Evolutionary conservation across 2,329 filamentous ascomycete genomes (phyloP).

Genomic region (Ophiosphaerella herpotricha): DNA sequence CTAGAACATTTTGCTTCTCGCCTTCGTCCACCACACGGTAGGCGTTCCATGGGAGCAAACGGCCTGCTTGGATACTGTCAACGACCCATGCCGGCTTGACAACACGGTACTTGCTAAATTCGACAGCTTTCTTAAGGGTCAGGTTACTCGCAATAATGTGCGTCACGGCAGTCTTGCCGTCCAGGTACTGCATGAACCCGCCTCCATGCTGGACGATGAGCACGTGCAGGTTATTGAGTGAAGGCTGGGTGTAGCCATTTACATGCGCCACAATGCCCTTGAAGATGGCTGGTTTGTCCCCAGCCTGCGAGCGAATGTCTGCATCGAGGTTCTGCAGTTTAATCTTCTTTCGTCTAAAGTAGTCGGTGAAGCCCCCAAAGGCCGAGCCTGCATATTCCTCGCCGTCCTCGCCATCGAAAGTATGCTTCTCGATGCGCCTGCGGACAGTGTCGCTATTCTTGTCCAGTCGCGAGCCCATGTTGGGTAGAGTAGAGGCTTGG

Average conservation of each 20-base stretch:
- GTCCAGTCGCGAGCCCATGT: slow-evolving; percentile 67
- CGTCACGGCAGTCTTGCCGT: slow-evolving; percentile 91
- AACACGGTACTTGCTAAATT: slow-evolving; percentile 85
- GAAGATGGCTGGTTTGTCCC: slow-evolving; percentile 82
- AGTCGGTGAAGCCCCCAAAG: slow-evolving; percentile 89
- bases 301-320: slow-evolving; percentile 71
- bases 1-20: slow-evolving; percentile 76
- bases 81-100: slow-evolving; percentile 95
- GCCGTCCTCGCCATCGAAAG: slow-evolving; percentile 79
- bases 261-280: slow-evolving; percentile 88
- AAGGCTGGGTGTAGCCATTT: slow-evolving; percentile 94
- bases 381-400: slow-evolving; percentile 88
- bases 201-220: slow-evolving; percentile 93
- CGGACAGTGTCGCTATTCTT: slow-evolving; percentile 63
- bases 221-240: slow-evolving; percentile 83
- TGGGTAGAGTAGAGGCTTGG: slow-evolving; percentile 20
- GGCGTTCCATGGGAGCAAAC: slow-evolving; percentile 80
- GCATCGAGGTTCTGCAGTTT: slow-evolving; percentile 95
- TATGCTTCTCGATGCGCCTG: slow-evolving; percentile 69
- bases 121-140: slow-evolving; percentile 89
- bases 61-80: slow-evolving; percentile 82
- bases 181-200: slow-evolving; percentile 90
- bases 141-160: slow-evolving; percentile 92
- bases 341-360: slow-evolving; percentile 93
- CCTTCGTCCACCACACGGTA: slow-evolving; percentile 88